Conservation (phyloP, 768 basidiomycete genomes). For the Pulveroboletus sp. region DNA sequence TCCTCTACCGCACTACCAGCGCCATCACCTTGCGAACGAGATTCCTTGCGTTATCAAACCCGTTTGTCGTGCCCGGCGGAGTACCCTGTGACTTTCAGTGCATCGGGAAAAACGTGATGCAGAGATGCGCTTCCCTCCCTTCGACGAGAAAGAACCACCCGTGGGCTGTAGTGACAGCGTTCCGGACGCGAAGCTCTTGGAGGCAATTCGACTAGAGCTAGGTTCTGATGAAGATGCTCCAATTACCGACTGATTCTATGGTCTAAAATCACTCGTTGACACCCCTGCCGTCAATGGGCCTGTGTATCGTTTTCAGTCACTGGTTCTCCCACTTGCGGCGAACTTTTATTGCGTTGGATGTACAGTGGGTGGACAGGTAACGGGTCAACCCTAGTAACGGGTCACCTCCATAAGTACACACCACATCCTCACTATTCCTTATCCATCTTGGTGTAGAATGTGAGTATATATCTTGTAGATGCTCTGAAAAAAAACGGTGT, state of each 20-base stretch:
- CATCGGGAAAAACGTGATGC: constrained; percentile 95
- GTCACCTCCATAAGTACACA: no score
- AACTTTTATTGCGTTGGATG: no score
- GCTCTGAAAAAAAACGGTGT: no score
- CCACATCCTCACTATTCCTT: no score
- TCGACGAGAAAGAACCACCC: constrained; percentile 98
- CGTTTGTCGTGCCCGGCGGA: constrained; percentile 95
- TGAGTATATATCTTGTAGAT: no score
- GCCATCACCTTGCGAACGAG: constrained; percentile 99
- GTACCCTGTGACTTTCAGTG: constrained; percentile 99
- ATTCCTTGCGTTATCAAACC: constrained; percentile 96
- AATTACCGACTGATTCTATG: constrained; percentile 98
- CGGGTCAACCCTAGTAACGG: no score
- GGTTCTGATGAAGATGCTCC: constrained; percentile 88
- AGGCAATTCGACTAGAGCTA: constrained; percentile 94
- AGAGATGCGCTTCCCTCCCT: constrained; percentile 97
- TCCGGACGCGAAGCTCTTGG: constrained; percentile 93
- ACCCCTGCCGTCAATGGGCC: no score
- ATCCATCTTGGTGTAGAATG: no score
- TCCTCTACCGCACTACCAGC: constrained; percentile 98
- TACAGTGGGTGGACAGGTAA: no score
- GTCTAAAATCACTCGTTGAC: no score
- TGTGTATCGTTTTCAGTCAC: no score
- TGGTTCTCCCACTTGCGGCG: no score
- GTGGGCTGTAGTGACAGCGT: constrained; percentile 99